Conservation (phyloP, 2,329 filamentous ascomycete species). For the Proliferodiscus dingleyae region DNA sequence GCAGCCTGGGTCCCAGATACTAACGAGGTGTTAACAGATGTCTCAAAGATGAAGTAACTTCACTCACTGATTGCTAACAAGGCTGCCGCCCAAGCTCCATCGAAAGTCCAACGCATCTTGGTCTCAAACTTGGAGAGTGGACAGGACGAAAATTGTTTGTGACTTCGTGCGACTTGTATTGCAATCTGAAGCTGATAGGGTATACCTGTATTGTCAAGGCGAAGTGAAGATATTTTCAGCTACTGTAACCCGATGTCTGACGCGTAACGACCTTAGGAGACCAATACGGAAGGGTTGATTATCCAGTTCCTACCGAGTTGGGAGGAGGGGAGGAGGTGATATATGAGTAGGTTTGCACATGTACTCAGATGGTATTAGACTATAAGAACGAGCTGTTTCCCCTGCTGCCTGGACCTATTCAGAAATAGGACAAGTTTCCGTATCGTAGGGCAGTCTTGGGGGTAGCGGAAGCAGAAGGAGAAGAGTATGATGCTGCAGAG, state of each 20-base stretch:
- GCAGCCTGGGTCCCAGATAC: conserved; percentile 3
- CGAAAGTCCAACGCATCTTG: conserved; percentile 15
- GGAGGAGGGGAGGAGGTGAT: background rate
- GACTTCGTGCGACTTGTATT: background rate
- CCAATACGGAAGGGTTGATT: conserved; percentile 1
- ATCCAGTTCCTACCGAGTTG: background rate
- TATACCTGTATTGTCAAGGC: background rate
- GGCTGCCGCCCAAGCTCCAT: conserved; percentile 6
- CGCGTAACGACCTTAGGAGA: background rate
- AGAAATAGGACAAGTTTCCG: conserved; percentile 1
- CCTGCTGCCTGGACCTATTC: conserved; percentile 1
- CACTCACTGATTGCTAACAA: conserved; percentile 8
- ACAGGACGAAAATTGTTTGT: background rate
- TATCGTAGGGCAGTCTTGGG: background rate
- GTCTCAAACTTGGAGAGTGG: background rate
- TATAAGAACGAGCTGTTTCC: conserved; percentile 1
- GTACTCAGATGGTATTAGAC: background rate
- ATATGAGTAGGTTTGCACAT: conserved; percentile 4
- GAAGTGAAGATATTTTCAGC: background rate
- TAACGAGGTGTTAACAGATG: conserved; percentile 1
- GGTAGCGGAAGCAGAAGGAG: background rate
- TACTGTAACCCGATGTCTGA: background rate
- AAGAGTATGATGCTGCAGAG: background rate
- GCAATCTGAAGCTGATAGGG: background rate
- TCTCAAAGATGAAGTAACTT: background rate